Conservation (phyloP, 2,329 filamentous ascomycete species). For the Penicillium corylophilum region DNA sequence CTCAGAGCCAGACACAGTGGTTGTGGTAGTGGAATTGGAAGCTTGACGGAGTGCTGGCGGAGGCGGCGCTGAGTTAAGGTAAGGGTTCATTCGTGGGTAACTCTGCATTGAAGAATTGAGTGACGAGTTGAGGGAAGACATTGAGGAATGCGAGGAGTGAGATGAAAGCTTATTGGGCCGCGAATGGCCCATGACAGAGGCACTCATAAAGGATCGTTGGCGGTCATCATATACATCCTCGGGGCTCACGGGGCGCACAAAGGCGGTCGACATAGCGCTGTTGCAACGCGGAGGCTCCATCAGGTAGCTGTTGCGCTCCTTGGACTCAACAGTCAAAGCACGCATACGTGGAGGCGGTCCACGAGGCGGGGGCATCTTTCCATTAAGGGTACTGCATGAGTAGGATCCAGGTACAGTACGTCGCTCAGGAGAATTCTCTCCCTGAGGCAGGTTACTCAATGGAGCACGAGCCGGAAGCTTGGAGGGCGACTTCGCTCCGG, state of each 20-base stretch:
- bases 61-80: conserved; percentile 37
- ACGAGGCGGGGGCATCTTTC: conserved; percentile 51
- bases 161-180: conserved; percentile 38
- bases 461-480: conserved; percentile 51
- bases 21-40: conserved; percentile 65
- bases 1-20: conserved; percentile 78
- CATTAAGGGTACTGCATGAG: conserved; percentile 45
- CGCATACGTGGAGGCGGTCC: conserved; percentile 90
- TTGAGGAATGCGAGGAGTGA: conserved; percentile 44
- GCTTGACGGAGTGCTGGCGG: conserved; percentile 61
- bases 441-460: conserved; percentile 47
- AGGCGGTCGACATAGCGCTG: conserved; percentile 49
- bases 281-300: conserved; percentile 51
- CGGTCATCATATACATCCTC: conserved; percentile 85
- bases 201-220: conserved; percentile 48
- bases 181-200: conserved; percentile 40
- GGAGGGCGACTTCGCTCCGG: conserved; percentile 46
- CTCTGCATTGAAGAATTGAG: conserved; percentile 32
- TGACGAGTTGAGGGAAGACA: conserved; percentile 28
- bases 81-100: conserved; percentile 37
- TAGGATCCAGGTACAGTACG: conserved; percentile 46
- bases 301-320: conserved; percentile 34
- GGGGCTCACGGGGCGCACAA: conserved; percentile 61
- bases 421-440: conserved; percentile 78
- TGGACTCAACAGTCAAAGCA: conserved; percentile 65